Evolutionary conservation across 2,329 filamentous ascomycete genomes (phyloP), one percentile per base, ranked within the genome.

Genomic region (Colletotrichum godetiae): DNA sequence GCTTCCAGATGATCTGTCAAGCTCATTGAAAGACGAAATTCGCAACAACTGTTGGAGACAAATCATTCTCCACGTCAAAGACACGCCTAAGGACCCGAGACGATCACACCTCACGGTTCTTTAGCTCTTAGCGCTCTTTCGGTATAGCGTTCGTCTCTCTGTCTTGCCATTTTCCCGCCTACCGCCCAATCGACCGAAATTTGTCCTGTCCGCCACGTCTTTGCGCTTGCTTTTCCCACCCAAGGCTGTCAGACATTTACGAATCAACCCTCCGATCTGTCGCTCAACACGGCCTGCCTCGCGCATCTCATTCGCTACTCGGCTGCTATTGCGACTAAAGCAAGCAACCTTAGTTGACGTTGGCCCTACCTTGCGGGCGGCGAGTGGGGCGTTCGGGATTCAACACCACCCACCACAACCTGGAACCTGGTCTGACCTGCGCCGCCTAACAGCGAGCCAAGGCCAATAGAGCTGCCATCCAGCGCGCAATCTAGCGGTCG

Each of bases 361-460:
- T 66, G 42, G 29, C 55, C 60, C 67, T 70, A 53, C 60, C 60
- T 63, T 53, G 60, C 49, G 35, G 58, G 57, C 49, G 56, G 37
- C 60, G 37, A 66, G 71, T 73, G 71, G 71, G 71, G 60, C 67
- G 5, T 49, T 46, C 33, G 71, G 60, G 67, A 70, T 42, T 49
- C 60, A 70, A 70, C 61, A 29, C 49, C 22, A 29, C 49, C 49
- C 22, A 29, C 49, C n/a, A 71, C 35, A 66, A 62, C 61, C 69
- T 59, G 65, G 69, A 72, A 72, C 65, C 71, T 61, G 61, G 71
- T 56, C 66, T 73, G 66, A 69, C 66, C 66, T 52, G 42, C 37
- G 67, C 70, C n/a, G 66, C 59, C 60, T 46, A 49, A 55, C 46
- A 65, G 55, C 58, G 59, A 64, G 58, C 55, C 46, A 56, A 60